Evolutionary conservation across 257 asterid species (phyloP).

Genomic region (Solanum appendiculatum): DNA sequence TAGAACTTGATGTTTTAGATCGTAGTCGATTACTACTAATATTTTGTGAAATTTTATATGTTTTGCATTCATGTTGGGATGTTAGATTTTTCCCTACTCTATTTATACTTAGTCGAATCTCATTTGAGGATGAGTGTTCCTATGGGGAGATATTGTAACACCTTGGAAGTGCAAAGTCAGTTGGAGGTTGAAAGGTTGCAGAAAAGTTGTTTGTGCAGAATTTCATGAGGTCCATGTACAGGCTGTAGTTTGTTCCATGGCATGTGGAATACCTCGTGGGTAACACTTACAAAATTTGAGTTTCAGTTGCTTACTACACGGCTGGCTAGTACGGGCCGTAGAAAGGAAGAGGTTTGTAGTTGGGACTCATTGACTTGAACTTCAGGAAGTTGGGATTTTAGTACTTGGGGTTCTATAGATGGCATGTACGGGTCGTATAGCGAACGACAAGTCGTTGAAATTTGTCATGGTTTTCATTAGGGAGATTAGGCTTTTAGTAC

Average conservation of each 20-base stretch:
- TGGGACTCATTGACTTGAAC: neutral
- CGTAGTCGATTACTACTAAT: no score
- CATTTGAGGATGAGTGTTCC: no score
- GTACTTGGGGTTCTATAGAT: neutral
- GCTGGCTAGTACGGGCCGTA: neutral
- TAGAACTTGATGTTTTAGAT: no score
- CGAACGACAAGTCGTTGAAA: neutral
- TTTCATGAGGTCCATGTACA: neutral
- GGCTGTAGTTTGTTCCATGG: neutral
- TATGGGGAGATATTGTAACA: neutral
- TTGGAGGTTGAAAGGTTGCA: neutral
- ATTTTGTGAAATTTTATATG: no score
- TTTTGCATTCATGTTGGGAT: no score
- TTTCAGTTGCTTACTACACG: neutral
- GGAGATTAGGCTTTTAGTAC: neutral
- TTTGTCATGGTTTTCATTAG: neutral
- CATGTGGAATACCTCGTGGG: neutral
- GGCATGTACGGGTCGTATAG: neutral
- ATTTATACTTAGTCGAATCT: no score
- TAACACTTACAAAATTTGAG: no score
- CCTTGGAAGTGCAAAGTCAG: neutral
- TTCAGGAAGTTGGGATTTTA: no score
- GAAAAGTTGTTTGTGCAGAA: neutral
- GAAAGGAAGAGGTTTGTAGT: neutral
- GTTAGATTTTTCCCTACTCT: no score